phyloP scores from a whole-genome alignment of 2,329 filamentous ascomycete species.

The Xylogone sp. region DNA sequence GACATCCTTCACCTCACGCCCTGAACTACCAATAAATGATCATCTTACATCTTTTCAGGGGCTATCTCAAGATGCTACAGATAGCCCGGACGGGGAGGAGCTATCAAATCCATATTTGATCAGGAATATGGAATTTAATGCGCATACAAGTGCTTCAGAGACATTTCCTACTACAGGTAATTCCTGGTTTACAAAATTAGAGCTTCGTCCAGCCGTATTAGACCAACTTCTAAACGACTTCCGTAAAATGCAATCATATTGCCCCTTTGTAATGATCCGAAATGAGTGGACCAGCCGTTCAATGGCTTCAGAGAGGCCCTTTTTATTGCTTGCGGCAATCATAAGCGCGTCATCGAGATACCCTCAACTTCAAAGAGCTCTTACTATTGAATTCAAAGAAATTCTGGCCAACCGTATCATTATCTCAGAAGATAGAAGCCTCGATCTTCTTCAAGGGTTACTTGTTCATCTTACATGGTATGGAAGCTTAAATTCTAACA shows the following conservation, averaged over 20 bases:
- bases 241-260: neutral
- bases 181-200: too few species aligned
- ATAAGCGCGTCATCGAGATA: neutral
- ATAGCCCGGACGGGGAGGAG: too few species aligned
- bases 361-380: neutral
- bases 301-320: neutral
- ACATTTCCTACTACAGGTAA: too few species aligned
- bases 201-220: too few species aligned
- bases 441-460: constrained; percentile 25
- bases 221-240: too few species aligned
- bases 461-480: constrained; percentile 24
- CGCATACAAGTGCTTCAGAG: too few species aligned
- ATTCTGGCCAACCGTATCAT: neutral
- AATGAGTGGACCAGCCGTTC: neutral
- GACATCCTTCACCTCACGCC: too few species aligned
- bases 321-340: neutral
- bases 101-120: too few species aligned
- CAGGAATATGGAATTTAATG: too few species aligned
- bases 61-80: too few species aligned
- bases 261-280: neutral
- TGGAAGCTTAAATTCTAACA: neutral
- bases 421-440: constrained; percentile 17
- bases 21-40: too few species aligned
- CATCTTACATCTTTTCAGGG: too few species aligned
- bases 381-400: neutral